These are phyloP conservation scores for Fusarium incarnatum DNA, from an alignment of 2,329 filamentous ascomycete genomes.

Conservation along the genomic window DNA sequence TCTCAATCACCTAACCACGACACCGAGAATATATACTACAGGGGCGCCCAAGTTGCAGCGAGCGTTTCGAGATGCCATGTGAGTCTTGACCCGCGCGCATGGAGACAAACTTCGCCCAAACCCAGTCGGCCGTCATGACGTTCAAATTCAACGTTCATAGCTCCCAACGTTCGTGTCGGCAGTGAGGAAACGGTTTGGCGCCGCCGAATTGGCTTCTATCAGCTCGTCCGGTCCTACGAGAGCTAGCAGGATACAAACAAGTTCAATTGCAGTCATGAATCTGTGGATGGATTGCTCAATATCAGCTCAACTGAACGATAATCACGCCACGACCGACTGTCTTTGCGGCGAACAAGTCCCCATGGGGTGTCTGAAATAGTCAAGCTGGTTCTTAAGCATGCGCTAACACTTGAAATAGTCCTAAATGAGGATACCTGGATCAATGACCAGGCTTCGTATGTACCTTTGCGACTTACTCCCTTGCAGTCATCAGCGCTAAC, in stretches of 20 bases:
- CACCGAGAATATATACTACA: constrained; percentile 30
- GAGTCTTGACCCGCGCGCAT: constrained; percentile 45
- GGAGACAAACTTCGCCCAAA: constrained; percentile 14
- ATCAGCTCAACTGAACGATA: background rate
- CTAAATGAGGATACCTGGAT: constrained; percentile 56
- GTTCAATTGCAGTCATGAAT: constrained; percentile 41
- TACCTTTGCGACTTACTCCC: constrained; percentile 15
- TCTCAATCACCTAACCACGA: constrained; percentile 33
- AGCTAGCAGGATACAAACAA: constrained; percentile 15
- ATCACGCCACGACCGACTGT: constrained; percentile 12
- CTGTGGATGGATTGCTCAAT: constrained; percentile 22
- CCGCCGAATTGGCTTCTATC: constrained; percentile 13
- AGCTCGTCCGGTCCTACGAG: constrained; percentile 6
- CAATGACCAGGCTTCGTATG: constrained; percentile 54
- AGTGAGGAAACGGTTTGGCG: constrained; percentile 17
- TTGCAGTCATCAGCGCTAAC: constrained; percentile 37
- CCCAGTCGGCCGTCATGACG: constrained; percentile 10
- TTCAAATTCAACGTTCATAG: constrained; percentile 13
- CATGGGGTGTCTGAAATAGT: constrained; percentile 5
- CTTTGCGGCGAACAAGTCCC: constrained; percentile 8
- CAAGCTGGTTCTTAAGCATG: constrained; percentile 8
- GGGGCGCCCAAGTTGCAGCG: constrained; percentile 42
- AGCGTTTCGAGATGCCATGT: constrained; percentile 54
- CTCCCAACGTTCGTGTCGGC: constrained; percentile 15
- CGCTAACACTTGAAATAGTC: constrained; percentile 47